phyloP scores from a whole-genome alignment of 768 basidiomycete genomes.

The Hygrocybe punicea region DNA sequence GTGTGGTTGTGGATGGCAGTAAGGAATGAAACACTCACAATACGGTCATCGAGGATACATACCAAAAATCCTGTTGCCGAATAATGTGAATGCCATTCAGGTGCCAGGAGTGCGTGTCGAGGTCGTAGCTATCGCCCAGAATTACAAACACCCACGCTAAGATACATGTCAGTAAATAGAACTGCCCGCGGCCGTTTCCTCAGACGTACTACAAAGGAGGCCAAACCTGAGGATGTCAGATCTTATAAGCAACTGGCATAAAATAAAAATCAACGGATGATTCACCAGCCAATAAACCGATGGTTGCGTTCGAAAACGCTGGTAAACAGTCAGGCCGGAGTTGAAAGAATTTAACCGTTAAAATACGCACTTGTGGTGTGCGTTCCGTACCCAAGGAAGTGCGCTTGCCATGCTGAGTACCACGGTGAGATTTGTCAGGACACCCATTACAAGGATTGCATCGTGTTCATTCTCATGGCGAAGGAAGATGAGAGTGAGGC shows the following conservation, averaged over 20 bases:
- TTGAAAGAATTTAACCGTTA: not conserved
- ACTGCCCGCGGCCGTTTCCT: not conserved
- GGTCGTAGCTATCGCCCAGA: slow-evolving; percentile 60
- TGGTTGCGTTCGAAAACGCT: slow-evolving; percentile 80
- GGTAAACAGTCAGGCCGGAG: slow-evolving; percentile 3
- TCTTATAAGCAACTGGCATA: not conserved
- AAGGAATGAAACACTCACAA: slow-evolving; percentile 45
- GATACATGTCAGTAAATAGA: not conserved
- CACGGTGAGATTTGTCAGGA: slow-evolving; percentile 55
- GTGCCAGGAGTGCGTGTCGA: slow-evolving; percentile 54
- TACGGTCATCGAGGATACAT: slow-evolving; percentile 65
- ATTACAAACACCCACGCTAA: slow-evolving; percentile 61
- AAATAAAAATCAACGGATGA: slow-evolving; percentile 42
- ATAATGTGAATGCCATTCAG: slow-evolving; percentile 51
- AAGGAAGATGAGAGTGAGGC: slow-evolving; percentile 55
- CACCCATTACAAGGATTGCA: slow-evolving; percentile 58
- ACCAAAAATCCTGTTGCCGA: slow-evolving; percentile 76
- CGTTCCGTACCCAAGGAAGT: slow-evolving; percentile 77
- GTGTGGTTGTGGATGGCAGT: not conserved
- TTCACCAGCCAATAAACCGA: slow-evolving; percentile 73
- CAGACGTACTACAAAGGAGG: slow-evolving; percentile 32
- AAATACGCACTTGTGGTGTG: slow-evolving; percentile 67
- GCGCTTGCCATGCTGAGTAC: slow-evolving; percentile 61
- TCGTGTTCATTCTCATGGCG: slow-evolving; percentile 48
- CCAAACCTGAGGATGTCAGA: slow-evolving; percentile 10